These are phyloP conservation scores for Fraxinus quadrangulata DNA, from an alignment of 257 asterid genomes.

Conservation along the genomic window DNA sequence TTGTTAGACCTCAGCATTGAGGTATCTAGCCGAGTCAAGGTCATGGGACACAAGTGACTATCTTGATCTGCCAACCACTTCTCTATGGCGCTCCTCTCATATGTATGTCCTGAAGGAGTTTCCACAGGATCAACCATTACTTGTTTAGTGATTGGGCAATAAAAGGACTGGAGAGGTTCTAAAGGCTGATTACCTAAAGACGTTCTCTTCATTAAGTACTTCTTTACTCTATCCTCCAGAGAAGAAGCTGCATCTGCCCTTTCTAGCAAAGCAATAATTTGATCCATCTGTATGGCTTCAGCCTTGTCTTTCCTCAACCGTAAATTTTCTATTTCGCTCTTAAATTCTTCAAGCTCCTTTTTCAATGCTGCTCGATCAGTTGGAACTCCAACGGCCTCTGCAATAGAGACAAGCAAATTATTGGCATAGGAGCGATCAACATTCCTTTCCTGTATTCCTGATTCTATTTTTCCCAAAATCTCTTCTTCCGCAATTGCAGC, in stretches of 20 bases:
- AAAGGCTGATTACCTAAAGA: slow-evolving; percentile 56
- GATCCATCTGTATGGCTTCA: slow-evolving; percentile 71
- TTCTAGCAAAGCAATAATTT: slow-evolving; percentile 58
- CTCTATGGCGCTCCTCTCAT: slow-evolving; percentile 61
- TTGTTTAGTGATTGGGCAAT: slow-evolving; percentile 60
- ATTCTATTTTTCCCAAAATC: slow-evolving; percentile 56
- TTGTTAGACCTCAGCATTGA: slow-evolving; percentile 68
- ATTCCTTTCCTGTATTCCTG: slow-evolving; percentile 56
- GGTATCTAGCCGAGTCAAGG: slow-evolving; percentile 39
- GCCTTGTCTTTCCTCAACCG: slow-evolving; percentile 54
- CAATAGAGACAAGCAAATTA: slow-evolving; percentile 55
- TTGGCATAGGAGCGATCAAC: slow-evolving; percentile 60
- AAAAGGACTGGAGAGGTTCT: slow-evolving; percentile 57
- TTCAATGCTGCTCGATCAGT: slow-evolving; percentile 46
- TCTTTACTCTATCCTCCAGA: slow-evolving; percentile 51
- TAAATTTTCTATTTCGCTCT: slow-evolving; percentile 50
- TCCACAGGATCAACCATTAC: slow-evolving; percentile 73
- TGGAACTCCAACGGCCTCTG: slow-evolving; percentile 58
- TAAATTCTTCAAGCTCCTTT: slow-evolving; percentile 59
- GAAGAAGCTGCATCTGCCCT: slow-evolving; percentile 58
- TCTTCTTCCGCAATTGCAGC: slow-evolving; percentile 54
- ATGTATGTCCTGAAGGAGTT: slow-evolving; percentile 64
- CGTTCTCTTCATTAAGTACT: slow-evolving; percentile 47
- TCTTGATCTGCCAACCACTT: slow-evolving; percentile 55
- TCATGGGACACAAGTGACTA: slow-evolving; percentile 47